Evolutionary conservation across 306 rosid species (phyloP), one percentile per base, ranked within the genome.

Genomic region (Fragaria nilgerrensis): DNA sequence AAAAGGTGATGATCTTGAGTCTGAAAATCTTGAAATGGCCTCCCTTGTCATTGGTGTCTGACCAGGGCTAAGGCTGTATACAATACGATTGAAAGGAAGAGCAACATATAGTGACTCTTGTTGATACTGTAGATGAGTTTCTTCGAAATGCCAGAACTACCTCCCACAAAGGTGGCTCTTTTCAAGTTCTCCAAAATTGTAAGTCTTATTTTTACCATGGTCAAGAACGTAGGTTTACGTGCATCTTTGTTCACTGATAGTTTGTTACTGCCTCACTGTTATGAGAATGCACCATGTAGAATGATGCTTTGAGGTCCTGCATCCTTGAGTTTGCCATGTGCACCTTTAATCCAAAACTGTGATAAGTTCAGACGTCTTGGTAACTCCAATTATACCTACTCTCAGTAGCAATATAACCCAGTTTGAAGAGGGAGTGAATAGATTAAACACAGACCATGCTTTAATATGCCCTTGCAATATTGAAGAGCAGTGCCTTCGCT

Each of bases 21-120:
- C 72, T 7, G 84, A 88, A 72, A 80, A 87, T 75, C 82, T 92
- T 72, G 98, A 95, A 69, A 86, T 95, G 92, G 84, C 81, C 32
- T 81, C 97, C 63, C 97, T 92, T 75, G 90, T 87, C 56, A 83
- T 78, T 27, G 69, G 12, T 39, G 15, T 14, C 49, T 74, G 77
- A 74, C 29, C 44, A 8, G 53, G 36, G 62, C 6, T 9, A 41
- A n/a, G 55, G 58, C 27, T 43, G 23, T 27, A 7, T 48, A 48
- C 63, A 41, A 9, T 22, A 2, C 19, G 1, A 59, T 56, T 39
- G 12, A 15, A 43, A 43, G 55, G 55, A 58, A 17, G 69, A 56
- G 25, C 16, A 27, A 14, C 25, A 5, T 58, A 5, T 37, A 39
- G 8, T 36, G 53, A 44, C 13, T 44, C 44, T 74, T 39, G 11